Evolutionary conservation across 108 stramenopile species (phyloP), one percentile per base, ranked within the genome.

Genomic region (Seminavis robusta): DNA sequence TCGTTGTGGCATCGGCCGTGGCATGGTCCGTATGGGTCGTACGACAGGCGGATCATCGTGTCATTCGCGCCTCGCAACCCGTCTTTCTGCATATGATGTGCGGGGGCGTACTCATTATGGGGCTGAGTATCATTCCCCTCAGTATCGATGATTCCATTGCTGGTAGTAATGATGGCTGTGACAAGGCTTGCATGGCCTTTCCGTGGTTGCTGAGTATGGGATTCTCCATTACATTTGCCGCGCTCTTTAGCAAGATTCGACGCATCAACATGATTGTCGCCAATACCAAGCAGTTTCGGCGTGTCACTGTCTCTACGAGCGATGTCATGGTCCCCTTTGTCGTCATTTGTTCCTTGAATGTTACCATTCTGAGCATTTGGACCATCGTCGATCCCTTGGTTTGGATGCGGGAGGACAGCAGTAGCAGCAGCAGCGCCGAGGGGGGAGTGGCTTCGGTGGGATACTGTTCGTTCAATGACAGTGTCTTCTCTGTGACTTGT

Each of bases 231-330:
- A 63, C 66, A 2, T 73, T 82, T 45, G 56, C 74, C 0, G 77
- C 78, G 16, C 65, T 86, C 2, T 76, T 70, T 36, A 54, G 73
- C 49, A 86, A 86, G 57, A 66, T 71, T 30, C 81, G 77, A 75
- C 56, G 77, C 32, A 30, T 81, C 42, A 64, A 64, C 30, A 6
- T 24, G 16, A 43, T 21, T 64, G 54, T 27, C 41, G 47, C 29
- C 43, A 21, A 36, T 8, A 33, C 25, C 30, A 26, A 10, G 6
- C 25, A 15, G 17, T 24, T 52, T 17, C 39, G 32, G 19, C 57
- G 63, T 19, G 19, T 59, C 13, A 24, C 39, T 23, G 68, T 86
- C 9, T 52, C 44, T 33, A 50, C 45, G 9, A 57, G 46, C 44
- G 79, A 81, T 41, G 84, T 81, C 15, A 58, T 86, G 4, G 30